phyloP scores from a whole-genome alignment of 129 eudicot genomes.

The Heracleum sosnowskyi region DNA sequence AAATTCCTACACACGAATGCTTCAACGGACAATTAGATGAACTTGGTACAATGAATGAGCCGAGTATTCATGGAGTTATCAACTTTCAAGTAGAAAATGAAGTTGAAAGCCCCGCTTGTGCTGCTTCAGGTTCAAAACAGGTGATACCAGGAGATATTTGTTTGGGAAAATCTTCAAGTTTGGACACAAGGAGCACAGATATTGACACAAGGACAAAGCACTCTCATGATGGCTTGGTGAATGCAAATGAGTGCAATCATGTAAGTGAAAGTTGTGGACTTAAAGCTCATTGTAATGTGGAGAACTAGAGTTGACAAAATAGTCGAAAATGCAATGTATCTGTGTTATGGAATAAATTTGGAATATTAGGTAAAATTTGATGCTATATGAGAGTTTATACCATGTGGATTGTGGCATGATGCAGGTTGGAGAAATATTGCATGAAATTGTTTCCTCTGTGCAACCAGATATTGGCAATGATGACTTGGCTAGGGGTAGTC shows the following conservation, averaged over 20 bases:
- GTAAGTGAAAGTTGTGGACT: slow-evolving; percentile 16
- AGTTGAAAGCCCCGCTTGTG: slow-evolving; percentile 8
- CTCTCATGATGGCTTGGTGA: slow-evolving; percentile 13
- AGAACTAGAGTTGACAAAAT: slow-evolving; percentile 1
- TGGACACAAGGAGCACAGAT: not conserved
- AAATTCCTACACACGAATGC: slow-evolving; percentile 20
- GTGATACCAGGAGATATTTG: slow-evolving; percentile 21
- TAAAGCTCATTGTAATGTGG: not conserved
- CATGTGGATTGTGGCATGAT: not conserved
- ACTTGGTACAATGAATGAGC: slow-evolving; percentile 19
- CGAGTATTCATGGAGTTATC: slow-evolving; percentile 18
- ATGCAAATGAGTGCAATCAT: slow-evolving; percentile 6
- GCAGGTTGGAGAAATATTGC: slow-evolving; percentile 15
- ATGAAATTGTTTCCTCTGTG: slow-evolving; percentile 18
- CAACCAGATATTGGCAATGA: slow-evolving; percentile 16
- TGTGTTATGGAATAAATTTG: not conserved
- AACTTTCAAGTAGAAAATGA: slow-evolving; percentile 17
- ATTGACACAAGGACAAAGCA: slow-evolving; percentile 12
- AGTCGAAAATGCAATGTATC: slow-evolving; percentile 25
- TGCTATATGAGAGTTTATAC: not conserved
- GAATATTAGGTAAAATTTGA: not conserved
- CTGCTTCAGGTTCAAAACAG: slow-evolving; percentile 15
- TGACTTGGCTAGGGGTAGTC: slow-evolving; percentile 4
- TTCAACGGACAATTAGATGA: slow-evolving; percentile 18
- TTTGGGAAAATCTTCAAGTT: slow-evolving; percentile 7